phyloP scores from a whole-genome alignment of 306 rosid genomes.

The Lupinus albus region DNA sequence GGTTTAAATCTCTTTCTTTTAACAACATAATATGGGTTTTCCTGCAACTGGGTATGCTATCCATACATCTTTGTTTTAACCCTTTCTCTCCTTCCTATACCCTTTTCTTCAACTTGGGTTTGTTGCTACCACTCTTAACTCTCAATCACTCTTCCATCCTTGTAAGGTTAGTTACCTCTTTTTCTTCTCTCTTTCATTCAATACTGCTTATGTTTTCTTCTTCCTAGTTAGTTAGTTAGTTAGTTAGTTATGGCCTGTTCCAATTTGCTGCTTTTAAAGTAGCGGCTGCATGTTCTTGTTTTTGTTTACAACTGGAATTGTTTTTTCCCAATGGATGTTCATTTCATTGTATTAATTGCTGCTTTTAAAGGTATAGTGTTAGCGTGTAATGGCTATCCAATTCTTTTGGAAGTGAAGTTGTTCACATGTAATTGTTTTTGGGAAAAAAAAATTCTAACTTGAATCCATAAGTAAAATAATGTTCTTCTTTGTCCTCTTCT shows the following conservation, averaged over 20 bases:
- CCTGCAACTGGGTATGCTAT: slow-evolving; percentile 25
- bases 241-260: not conserved
- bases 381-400: too few relatives aligned
- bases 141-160: too few relatives aligned
- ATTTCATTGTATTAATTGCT: slow-evolving; percentile 26
- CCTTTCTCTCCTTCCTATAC: slow-evolving; percentile 16
- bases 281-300: slow-evolving; percentile 25
- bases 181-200: not conserved
- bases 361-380: not conserved
- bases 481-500: too few relatives aligned
- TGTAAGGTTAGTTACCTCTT: slow-evolving; percentile 47
- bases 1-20: slow-evolving; percentile 27
- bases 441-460: too few relatives aligned
- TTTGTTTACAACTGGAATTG: slow-evolving; percentile 5
- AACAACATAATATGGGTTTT: slow-evolving; percentile 37
- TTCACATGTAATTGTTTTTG: too few relatives aligned
- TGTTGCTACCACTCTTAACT: too few relatives aligned
- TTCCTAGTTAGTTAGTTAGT: slow-evolving; percentile 5
- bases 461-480: too few relatives aligned
- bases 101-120: slow-evolving; percentile 20
- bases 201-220: not conserved
- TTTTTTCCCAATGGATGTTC: slow-evolving; percentile 23
- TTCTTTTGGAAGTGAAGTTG: too few relatives aligned
- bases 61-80: slow-evolving; percentile 43
- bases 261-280: slow-evolving; percentile 31